Evolutionary conservation across 345 rosid species (phyloP).

Genomic region (Syzygium aqueum): DNA sequence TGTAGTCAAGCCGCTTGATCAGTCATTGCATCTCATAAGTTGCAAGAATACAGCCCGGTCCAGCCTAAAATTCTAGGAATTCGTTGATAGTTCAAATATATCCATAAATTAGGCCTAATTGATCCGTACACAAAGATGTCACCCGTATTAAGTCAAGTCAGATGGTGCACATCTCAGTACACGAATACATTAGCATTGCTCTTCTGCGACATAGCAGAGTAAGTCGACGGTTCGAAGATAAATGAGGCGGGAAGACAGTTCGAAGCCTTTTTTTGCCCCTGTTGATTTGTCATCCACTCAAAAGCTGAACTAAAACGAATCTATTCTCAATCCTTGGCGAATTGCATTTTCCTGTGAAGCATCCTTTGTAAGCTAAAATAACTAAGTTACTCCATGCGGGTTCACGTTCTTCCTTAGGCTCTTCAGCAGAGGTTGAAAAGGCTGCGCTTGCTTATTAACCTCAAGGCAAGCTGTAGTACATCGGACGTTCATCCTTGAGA

Average conservation of each 20-base stretch:
- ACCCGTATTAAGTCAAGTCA: neutral
- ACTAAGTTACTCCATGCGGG: neutral
- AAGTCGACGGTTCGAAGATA: neutral
- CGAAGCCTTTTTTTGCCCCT: neutral
- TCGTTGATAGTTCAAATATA: no score
- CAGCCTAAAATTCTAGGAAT: neutral
- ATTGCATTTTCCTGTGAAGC: neutral
- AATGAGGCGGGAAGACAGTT: neutral
- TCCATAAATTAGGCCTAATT: neutral
- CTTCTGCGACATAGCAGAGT: neutral
- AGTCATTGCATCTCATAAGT: neutral
- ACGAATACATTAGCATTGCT: neutral
- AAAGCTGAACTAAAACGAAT: neutral
- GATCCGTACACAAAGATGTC: neutral
- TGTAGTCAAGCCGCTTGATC: neutral
- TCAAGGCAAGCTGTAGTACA: neutral
- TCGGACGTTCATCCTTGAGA: neutral
- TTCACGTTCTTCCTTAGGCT: neutral
- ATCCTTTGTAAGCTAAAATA: neutral
- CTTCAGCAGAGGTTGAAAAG: neutral
- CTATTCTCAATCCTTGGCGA: neutral
- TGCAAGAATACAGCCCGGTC: neutral
- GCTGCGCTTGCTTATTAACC: neutral
- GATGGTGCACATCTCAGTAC: neutral
- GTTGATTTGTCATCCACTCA: neutral